A percentile compares a stretch with the other conserved stretches of the same genome.
These are phyloP conservation scores for Saururus chinensis DNA, from an alignment of 164 flowering plant species.

Conservation along the genomic window DNA sequence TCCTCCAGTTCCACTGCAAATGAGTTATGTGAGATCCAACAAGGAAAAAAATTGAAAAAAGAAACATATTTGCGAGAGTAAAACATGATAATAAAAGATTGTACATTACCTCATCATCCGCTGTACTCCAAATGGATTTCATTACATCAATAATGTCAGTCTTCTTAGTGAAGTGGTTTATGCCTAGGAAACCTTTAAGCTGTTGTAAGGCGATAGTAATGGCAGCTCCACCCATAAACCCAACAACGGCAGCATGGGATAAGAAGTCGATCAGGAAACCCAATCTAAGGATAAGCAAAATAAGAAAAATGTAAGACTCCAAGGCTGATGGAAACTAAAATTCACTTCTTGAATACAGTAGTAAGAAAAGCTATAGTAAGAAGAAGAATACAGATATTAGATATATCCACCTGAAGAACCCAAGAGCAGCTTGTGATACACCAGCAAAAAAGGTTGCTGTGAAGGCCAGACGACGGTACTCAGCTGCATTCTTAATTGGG, in stretches of 20 bases:
- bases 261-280: slow-evolving; percentile 92
- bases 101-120: slow-evolving; percentile 57
- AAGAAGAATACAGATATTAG: not conserved
- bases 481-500: slow-evolving; percentile 24
- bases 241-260: slow-evolving; percentile 95
- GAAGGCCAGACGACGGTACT: slow-evolving; percentile 70
- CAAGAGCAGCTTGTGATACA: slow-evolving; percentile 73
- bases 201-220: slow-evolving; percentile 91
- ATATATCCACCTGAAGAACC: slow-evolving; percentile 54
- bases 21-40: not conserved
- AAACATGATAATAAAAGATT: too few species aligned
- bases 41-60: not conserved
- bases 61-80: not conserved
- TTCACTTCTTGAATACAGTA: not conserved
- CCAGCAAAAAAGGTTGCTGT: slow-evolving; percentile 98
- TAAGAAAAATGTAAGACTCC: not conserved
- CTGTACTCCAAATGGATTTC: slow-evolving; percentile 48
- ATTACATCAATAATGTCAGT: slow-evolving; percentile 67
- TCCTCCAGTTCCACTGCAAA: slow-evolving; percentile 95
- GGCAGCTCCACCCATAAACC: slow-evolving; percentile 98
- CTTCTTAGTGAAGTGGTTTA: slow-evolving; percentile 58
- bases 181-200: slow-evolving; percentile 90
- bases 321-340: not conserved
- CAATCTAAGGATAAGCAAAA: slow-evolving; percentile 29
- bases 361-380: not conserved